Conservation (phyloP, 2,329 filamentous ascomycete species). For the Grosmannia serpens region DNA sequence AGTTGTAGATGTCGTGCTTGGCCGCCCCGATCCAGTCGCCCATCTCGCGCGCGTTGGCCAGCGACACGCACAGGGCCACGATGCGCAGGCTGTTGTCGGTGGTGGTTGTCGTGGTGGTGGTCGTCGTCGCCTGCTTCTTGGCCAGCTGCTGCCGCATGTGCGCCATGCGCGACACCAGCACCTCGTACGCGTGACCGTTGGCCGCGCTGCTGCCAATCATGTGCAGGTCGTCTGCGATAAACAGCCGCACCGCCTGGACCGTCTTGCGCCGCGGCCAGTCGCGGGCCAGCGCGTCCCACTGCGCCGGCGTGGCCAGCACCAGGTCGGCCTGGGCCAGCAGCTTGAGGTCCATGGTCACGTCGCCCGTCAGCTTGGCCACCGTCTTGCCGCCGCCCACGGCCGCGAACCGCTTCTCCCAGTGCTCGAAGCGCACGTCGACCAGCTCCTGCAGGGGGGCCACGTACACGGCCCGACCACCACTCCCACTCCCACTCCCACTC, state of each 20-base stretch:
- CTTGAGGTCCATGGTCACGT: constrained; percentile 83
- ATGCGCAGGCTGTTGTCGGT: constrained; percentile 70
- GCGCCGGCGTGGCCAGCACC: constrained; percentile 79
- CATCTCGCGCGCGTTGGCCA: constrained; percentile 86
- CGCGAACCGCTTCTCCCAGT: constrained; percentile 73
- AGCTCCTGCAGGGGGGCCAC: constrained; percentile 91
- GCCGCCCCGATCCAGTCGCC: constrained; percentile 97
- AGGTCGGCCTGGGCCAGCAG: constrained; percentile 79
- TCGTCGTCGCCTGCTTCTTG: constrained; percentile 44
- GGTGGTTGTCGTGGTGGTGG: too few species aligned
- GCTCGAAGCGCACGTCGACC: constrained; percentile 66
- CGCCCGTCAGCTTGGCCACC: constrained; percentile 86
- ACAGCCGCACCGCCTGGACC: constrained; percentile 76
- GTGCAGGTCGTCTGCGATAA: constrained; percentile 93
- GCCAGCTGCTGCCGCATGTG: constrained; percentile 86
- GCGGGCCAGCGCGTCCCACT: constrained; percentile 93
- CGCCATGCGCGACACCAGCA: constrained; percentile 95
- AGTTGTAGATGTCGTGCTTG: constrained; percentile 98
- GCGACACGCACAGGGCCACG: constrained; percentile 77
- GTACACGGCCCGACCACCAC: constrained; percentile 56
- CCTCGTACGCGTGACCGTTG: constrained; percentile 84
- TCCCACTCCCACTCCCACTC: constrained; percentile 45
- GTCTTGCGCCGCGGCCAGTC: constrained; percentile 97
- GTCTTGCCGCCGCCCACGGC: constrained; percentile 71
- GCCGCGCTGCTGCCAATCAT: constrained; percentile 85